Base-by-base conservation (phyloP, 1,284 basidiomycete species). In the Ganoderma boninense region DNA sequence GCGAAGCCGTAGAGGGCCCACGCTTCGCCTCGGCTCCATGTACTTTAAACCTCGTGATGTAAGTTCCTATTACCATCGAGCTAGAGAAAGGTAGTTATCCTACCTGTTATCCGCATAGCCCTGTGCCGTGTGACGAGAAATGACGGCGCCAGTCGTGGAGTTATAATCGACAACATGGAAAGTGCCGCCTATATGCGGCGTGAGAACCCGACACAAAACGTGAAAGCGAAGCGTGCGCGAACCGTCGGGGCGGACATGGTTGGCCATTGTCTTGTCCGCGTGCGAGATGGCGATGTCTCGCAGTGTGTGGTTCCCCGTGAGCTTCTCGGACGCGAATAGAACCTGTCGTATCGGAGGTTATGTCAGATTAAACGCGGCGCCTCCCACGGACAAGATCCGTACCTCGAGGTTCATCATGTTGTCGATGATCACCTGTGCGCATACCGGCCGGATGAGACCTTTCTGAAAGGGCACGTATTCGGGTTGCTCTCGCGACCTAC, bases 351-450 rank as follows among this genome's bases (percentile, higher is more conserved):
- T 1, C 7, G 3, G 8, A 23, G 26, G 18, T 32, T 26, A 13
- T 54, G 40, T 26, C 18, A 62, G 18, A n/a, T n/a, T 16, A 14
- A 29, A 26, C 6, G 26, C 5, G 42, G 40, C 18, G 18, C 18
- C 35, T 56, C 26, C 8, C n/a, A 10, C n/a, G 38, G 54, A 29
- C 35, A 42, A 42, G 35, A 44, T n/a, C 29, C 56, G 35, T 64
- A 84, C 83, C 76, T 92, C 89, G 26, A 93, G 84, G 74, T 91
- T 93, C 89, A 93, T 92, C 90, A 93, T 91, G 76, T 92, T 92
- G 81, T 93, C 91, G 63, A 91, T 91, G 78, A 92, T 92, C 67
- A 92, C 90, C 87, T 89, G 26, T 60, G 23, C 40, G 26, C n/a
- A 11, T 7, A 13, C 4, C 20, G 57, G 20, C 20, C 57, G 57